These are phyloP conservation scores for Gossypium herbaceum DNA, from an alignment of 345 rosid species.

Conservation along the genomic window DNA sequence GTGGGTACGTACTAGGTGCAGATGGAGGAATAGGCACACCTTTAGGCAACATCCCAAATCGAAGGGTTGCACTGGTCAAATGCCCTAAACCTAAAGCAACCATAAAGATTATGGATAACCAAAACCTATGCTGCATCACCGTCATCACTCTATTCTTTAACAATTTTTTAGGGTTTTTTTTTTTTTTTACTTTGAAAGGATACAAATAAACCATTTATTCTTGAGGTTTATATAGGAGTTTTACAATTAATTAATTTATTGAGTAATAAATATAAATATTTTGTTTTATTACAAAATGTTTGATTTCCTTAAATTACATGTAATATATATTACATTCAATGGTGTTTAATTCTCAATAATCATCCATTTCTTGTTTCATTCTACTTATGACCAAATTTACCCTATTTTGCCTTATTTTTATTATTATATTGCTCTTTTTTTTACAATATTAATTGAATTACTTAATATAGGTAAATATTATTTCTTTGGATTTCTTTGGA, in stretches of 20 bases:
- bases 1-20: neutral
- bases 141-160: neutral
- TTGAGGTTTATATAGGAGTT: neutral
- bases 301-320: neutral
- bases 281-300: neutral
- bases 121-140: neutral
- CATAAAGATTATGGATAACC: neutral
- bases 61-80: neutral
- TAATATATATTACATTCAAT: neutral
- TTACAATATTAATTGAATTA: too few species aligned
- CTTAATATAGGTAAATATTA: too few species aligned
- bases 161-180: neutral
- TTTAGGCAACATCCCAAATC: neutral
- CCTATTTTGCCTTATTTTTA: too few species aligned
- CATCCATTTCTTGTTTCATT: neutral
- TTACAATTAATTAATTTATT: neutral
- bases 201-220: neutral
- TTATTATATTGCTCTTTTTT: too few species aligned
- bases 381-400: too few species aligned
- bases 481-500: too few species aligned
- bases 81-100: neutral
- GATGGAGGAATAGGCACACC: neutral
- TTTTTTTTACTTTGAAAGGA: neutral
- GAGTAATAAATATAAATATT: neutral
- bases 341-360: neutral